phyloP scores from a whole-genome alignment of 768 basidiomycete species.

The Sarcomyxa edulis region DNA sequence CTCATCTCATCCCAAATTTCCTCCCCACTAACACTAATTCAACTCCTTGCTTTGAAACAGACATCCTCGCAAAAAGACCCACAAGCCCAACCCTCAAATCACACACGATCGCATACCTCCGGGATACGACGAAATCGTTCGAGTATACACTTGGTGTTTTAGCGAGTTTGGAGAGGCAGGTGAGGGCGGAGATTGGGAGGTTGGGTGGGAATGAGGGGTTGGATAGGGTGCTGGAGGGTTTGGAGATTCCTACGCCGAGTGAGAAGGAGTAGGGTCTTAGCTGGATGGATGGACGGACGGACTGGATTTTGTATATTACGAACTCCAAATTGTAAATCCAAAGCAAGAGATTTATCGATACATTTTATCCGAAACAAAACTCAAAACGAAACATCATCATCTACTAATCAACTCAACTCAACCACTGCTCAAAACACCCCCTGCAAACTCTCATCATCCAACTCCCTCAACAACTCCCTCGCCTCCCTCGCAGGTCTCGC shows the following conservation, averaged over 20 bases:
- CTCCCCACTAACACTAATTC: not conserved
- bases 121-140: slow-evolving; percentile 74
- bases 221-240: slow-evolving; percentile 48
- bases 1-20: too few relatives aligned
- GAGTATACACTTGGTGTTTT: slow-evolving; percentile 79
- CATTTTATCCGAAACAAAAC: not conserved
- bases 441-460: slow-evolving; percentile 37
- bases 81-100: slow-evolving; percentile 74
- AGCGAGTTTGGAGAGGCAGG: slow-evolving; percentile 58
- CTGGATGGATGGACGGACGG: too few relatives aligned
- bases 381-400: too few relatives aligned
- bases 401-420: too few relatives aligned
- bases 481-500: slow-evolving; percentile 81
- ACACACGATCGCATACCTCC: slow-evolving; percentile 77
- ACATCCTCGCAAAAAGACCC: slow-evolving; percentile 87
- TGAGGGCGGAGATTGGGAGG: slow-evolving; percentile 57
- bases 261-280: too few relatives aligned
- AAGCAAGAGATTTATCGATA: slow-evolving; percentile 1
- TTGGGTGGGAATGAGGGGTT: slow-evolving; percentile 75
- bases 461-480: slow-evolving; percentile 56
- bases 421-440: slow-evolving; percentile 32
- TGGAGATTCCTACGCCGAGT: slow-evolving; percentile 33
- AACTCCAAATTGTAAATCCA: slow-evolving; percentile 4
- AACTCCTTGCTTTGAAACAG: slow-evolving; percentile 32
- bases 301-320: too few relatives aligned